Evolutionary conservation across 1,139 yeast genomes (phyloP).

Genomic region (Geotrichum australiense): DNA sequence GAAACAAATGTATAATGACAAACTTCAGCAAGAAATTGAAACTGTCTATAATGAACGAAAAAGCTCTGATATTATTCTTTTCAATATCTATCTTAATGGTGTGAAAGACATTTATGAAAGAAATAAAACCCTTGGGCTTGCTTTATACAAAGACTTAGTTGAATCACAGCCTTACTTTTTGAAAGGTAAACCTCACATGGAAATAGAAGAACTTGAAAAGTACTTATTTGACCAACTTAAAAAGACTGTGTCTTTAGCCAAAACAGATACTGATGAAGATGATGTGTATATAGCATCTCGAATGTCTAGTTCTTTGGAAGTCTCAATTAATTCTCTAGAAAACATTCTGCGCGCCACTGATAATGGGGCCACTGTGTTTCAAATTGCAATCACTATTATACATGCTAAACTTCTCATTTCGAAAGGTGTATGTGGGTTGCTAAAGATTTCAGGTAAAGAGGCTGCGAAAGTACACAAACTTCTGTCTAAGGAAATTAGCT

Average conservation of each 20-base stretch:
- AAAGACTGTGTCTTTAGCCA: background rate
- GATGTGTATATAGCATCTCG: background rate
- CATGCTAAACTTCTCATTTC: background rate
- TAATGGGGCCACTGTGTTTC: background rate
- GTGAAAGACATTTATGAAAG: conserved; percentile 3
- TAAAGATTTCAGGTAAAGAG: conserved; percentile 3
- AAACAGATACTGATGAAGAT: background rate
- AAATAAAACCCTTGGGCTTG: background rate
- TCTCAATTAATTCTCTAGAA: background rate
- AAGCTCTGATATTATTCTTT: background rate
- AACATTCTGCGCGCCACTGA: background rate
- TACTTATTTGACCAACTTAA: background rate
- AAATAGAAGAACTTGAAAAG: background rate
- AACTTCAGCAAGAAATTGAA: background rate
- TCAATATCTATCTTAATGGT: conserved; percentile 5
- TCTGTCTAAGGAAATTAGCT: background rate
- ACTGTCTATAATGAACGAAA: background rate
- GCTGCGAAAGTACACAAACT: conserved; percentile 1
- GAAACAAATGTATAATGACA: background rate
- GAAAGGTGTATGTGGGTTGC: background rate
- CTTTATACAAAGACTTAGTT: conserved; percentile 1
- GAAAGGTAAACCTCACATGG: background rate
- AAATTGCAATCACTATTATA: background rate
- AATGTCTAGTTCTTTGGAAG: background rate
- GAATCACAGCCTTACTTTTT: background rate